These are phyloP conservation scores for Singerocomus inundabilis DNA, from an alignment of 1,284 basidiomycete species.

Conservation along the genomic window DNA sequence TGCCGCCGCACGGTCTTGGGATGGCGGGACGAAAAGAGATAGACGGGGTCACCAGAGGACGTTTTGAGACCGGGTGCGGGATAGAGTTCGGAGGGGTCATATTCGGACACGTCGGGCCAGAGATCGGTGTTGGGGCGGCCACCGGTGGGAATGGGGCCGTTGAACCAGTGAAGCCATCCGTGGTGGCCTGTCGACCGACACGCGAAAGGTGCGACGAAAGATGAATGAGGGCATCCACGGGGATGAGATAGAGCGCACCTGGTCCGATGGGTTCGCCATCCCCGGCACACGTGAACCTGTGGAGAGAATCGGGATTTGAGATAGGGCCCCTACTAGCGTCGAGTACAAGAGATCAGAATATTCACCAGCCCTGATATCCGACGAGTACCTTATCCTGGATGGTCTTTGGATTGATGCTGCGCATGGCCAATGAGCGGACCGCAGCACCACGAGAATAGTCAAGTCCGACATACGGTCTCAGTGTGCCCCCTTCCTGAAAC, in stretches of 20 bases:
- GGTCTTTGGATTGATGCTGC: slow-evolving; percentile 47
- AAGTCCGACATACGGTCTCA: slow-evolving; percentile 14
- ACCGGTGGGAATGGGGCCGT: slow-evolving; percentile 59
- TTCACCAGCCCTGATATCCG: slow-evolving; percentile 82
- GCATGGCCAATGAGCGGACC: not conserved
- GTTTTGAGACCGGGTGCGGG: slow-evolving; percentile 62
- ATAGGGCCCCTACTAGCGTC: not conserved
- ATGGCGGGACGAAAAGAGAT: slow-evolving; percentile 74
- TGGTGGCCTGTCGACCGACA: slow-evolving; percentile 51
- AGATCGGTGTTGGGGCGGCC: slow-evolving; percentile 68
- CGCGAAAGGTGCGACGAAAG: not conserved
- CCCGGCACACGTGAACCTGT: slow-evolving; percentile 68
- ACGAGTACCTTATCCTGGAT: slow-evolving; percentile 77
- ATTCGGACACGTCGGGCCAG: slow-evolving; percentile 73
- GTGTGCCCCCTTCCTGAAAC: not conserved
- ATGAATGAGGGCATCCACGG: not conserved
- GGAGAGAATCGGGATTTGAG: not conserved
- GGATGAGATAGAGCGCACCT: slow-evolving; percentile 36
- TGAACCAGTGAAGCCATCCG: slow-evolving; percentile 83
- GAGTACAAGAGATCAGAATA: too few species aligned
- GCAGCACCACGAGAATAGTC: not conserved
- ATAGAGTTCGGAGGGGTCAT: slow-evolving; percentile 67
- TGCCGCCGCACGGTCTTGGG: slow-evolving; percentile 69
- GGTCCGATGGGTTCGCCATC: slow-evolving; percentile 64
- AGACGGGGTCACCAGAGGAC: slow-evolving; percentile 52